Base-by-base conservation (phyloP, 2,329 filamentous ascomycete genomes). In the Dactylellina drechsleri region DNA sequence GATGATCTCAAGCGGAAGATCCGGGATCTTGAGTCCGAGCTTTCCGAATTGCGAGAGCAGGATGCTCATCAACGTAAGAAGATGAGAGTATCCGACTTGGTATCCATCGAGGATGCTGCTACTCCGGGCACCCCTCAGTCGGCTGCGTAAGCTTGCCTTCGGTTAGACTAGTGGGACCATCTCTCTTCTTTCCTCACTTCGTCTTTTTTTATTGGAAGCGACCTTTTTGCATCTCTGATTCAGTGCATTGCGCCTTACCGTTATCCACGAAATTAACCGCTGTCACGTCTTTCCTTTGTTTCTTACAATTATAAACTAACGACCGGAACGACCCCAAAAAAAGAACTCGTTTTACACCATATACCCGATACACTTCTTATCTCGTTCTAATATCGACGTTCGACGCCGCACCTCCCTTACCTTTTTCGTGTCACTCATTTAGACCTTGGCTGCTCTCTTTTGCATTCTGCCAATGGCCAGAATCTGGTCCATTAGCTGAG, bases 1-100 rank as follows among this genome's bases (percentile, higher is more conserved):
- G 91, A 92, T 71, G 91, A 90, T 68, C 85, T 96, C 43, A 96
- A 96, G 83, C 87, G 91, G 59, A 88, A 91, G 59, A 84, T 96
- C n/a, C 90, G 92, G 68, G 92, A 96, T 78, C 84, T 93, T 50
- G 91, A 94, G 80, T 85, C 81, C 67, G 84, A 85, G 74, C 76
- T 86, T 13, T 78, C 77, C 41, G 83, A 84, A 20, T 50, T 67
- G 62, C 73, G 78, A 56, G 60, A 76, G 16, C 77, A 78, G 49
- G 78, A 78, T 31, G 77, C 76, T 61, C 66, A 72, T 58, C 77
- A 77, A 15, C 77, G 78, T 50, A 79, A 79, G 65, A 79, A 79
- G 61, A 77, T 79, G 73, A 78, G 78, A 60, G 78, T 79, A 53
- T 79, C 78, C 20, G 78, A 79, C 68, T 57, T 79, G 43, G 70